A percentile compares a stretch with the other conserved stretches of the same genome.
These are phyloP conservation scores for Pythium diclinum DNA, from an alignment of 352 stramenopile genomes.

Conservation along the genomic window DNA sequence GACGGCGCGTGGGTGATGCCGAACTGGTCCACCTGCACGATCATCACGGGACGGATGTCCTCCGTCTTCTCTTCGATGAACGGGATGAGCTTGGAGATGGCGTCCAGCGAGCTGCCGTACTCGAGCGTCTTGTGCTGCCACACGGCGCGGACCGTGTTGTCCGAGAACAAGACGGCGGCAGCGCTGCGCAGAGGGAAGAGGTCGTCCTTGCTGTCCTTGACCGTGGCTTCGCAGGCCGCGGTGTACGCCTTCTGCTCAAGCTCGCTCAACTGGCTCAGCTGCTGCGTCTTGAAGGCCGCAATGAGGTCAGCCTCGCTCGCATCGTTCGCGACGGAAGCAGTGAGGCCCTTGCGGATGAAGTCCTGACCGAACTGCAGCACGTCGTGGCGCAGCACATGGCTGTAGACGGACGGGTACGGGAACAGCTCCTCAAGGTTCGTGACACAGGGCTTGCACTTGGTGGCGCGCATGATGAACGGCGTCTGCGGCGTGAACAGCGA, in stretches of 20 bases:
- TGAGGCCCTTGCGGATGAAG: conserved; percentile 29
- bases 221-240: conserved; percentile 35
- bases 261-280: background rate
- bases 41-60: conserved; percentile 32
- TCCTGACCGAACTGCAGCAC: conserved; percentile 42
- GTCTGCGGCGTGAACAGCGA: conserved; percentile 45
- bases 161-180: conserved; percentile 70
- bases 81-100: conserved; percentile 58
- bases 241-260: conserved; percentile 33
- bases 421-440: conserved; percentile 76
- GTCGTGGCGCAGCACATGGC: conserved; percentile 44
- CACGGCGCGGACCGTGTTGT: conserved; percentile 44
- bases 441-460: conserved; percentile 47
- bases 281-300: conserved; percentile 2
- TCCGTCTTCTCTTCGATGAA: conserved; percentile 37
- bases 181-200: conserved; percentile 82
- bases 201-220: conserved; percentile 42
- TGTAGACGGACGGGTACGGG: conserved; percentile 82
- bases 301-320: background rate
- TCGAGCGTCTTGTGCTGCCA: conserved; percentile 68
- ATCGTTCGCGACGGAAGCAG: background rate
- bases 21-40: conserved; percentile 88
- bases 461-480: conserved; percentile 60
- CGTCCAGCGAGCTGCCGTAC: conserved; percentile 59
- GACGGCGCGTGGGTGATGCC: conserved; percentile 85